Evolutionary conservation across 2,329 filamentous ascomycete species (phyloP).

Genomic region (Corynespora cassiicola): DNA sequence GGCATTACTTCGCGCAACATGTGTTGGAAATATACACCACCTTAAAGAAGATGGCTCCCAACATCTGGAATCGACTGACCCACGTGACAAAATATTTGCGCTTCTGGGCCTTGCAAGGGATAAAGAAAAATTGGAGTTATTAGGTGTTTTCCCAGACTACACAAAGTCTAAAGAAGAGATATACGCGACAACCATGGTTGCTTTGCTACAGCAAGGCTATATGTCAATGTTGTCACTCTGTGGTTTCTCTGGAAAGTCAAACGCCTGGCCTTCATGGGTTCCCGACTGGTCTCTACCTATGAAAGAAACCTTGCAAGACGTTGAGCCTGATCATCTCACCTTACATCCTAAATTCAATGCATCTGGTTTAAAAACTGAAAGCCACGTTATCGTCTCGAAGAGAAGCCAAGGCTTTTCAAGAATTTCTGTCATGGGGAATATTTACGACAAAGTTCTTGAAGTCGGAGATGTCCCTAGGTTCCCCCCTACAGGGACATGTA

Average conservation of each 20-base stretch:
- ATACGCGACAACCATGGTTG: slow-evolving; percentile 12
- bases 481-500: slow-evolving; percentile 4
- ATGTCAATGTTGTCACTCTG: slow-evolving; percentile 17
- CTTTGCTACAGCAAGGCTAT: slow-evolving; percentile 18
- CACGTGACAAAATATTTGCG: slow-evolving; percentile 21
- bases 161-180: slow-evolving; percentile 6
- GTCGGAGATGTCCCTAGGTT: slow-evolving; percentile 1
- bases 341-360: slow-evolving; percentile 10
- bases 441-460: slow-evolving; percentile 4
- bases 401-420: slow-evolving; percentile 2
- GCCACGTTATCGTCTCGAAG: background rate
- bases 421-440: background rate
- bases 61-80: slow-evolving; percentile 17
- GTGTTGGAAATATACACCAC: slow-evolving; percentile 10
- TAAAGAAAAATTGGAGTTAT: slow-evolving; percentile 12
- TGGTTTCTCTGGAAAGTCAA: slow-evolving; percentile 1
- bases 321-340: slow-evolving; percentile 14
- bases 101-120: slow-evolving; percentile 19
- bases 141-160: slow-evolving; percentile 15
- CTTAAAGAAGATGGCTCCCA: slow-evolving; percentile 7
- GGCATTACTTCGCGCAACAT: slow-evolving; percentile 18
- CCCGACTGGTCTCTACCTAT: slow-evolving; percentile 17
- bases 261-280: slow-evolving; percentile 14
- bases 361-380: background rate
- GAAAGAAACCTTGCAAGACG: slow-evolving; percentile 15